These are phyloP conservation scores for Rauvolfia tetraphylla DNA, from an alignment of 257 asterid genomes.

Conservation along the genomic window DNA sequence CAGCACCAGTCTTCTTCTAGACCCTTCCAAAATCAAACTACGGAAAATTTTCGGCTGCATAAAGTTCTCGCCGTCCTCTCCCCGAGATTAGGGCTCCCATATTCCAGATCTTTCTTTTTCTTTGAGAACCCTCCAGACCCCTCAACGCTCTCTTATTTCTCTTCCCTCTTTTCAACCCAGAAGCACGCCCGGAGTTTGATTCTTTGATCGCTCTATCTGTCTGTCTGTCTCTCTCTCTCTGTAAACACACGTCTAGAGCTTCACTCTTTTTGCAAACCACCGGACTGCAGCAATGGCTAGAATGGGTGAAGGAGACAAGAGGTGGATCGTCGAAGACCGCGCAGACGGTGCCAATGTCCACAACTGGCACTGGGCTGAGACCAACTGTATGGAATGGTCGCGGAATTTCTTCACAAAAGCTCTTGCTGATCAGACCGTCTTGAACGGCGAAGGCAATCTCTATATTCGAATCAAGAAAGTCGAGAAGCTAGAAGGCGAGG, in stretches of 20 bases:
- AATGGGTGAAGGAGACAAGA: constrained; percentile 86
- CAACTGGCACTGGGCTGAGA: constrained; percentile 98
- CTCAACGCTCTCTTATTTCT: not conserved
- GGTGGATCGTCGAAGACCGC: constrained; percentile 97
- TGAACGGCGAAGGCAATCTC: constrained; percentile 71
- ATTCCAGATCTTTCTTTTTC: constrained; percentile 27
- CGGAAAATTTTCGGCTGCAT: too few species aligned
- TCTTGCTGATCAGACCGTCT: constrained; percentile 43
- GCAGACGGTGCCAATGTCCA: constrained; percentile 95
- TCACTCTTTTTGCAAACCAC: not conserved
- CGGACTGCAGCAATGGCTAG: constrained; percentile 50
- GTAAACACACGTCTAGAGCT: not conserved
- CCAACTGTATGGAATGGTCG: constrained; percentile 87
- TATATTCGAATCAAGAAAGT: constrained; percentile 42
- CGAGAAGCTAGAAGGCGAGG: constrained; percentile 78
- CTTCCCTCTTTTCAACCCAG: constrained; percentile 11
- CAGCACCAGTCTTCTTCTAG: constrained; percentile 3
- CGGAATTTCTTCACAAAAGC: constrained; percentile 51
- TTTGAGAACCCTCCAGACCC: constrained; percentile 28
- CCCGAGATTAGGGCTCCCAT: not conserved
- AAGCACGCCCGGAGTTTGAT: not conserved
- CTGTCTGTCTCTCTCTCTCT: not conserved
- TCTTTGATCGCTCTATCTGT: not conserved
- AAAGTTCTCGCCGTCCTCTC: not conserved
- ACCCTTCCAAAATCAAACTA: not conserved